phyloP scores from a whole-genome alignment of 345 rosid genomes.

The Hevea brasiliensis region DNA sequence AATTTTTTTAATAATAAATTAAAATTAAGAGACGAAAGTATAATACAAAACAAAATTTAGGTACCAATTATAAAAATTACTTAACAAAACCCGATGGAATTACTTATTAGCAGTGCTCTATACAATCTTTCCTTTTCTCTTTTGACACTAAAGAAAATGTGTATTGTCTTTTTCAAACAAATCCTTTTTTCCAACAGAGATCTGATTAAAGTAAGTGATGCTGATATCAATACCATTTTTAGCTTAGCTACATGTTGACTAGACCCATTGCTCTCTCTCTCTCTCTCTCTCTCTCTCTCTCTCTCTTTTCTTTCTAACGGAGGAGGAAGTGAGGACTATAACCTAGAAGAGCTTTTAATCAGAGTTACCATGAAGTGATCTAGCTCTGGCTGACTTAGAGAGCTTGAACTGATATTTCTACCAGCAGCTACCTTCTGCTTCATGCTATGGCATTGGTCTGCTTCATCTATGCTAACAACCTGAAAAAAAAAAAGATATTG shows the following conservation, averaged over 20 bases:
- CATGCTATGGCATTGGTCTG: not conserved
- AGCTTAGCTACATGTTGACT: not conserved
- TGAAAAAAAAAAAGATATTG: constrained; percentile 15
- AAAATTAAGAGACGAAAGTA: too few relatives aligned
- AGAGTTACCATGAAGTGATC: constrained; percentile 49
- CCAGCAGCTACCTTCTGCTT: constrained; percentile 13
- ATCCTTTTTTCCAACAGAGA: not conserved
- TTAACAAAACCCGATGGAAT: too few relatives aligned
- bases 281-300: not conserved
- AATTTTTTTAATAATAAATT: too few relatives aligned
- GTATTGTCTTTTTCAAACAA: constrained; percentile 14
- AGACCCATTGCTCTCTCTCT: not conserved
- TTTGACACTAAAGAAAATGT: not conserved
- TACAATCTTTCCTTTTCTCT: too few relatives aligned
- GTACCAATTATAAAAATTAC: too few relatives aligned
- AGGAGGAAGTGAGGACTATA: too few relatives aligned
- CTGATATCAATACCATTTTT: constrained; percentile 9
- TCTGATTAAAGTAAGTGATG: not conserved
- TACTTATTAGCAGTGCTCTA: too few relatives aligned
- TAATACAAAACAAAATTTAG: too few relatives aligned
- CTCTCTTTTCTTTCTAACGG: too few relatives aligned
- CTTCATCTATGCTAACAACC: constrained; percentile 25
- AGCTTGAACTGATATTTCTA: constrained; percentile 17
- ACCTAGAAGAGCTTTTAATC: too few relatives aligned
- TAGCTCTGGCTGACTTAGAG: constrained; percentile 38